phyloP scores from a whole-genome alignment of 148 eudicot species.

The Cornus kousa region DNA sequence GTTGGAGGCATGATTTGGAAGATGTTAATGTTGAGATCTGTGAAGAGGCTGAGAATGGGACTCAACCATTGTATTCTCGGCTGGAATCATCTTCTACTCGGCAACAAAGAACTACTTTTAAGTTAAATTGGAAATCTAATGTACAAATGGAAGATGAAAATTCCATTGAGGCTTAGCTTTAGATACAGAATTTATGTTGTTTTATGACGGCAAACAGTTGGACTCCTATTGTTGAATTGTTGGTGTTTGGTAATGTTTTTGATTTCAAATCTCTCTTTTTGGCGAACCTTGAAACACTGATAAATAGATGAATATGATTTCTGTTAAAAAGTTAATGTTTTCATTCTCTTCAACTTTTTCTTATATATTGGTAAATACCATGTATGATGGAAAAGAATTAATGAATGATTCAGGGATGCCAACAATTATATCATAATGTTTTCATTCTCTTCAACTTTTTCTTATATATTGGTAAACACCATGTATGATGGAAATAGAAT shows the following conservation, averaged over 20 bases:
- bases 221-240: neutral
- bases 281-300: neutral
- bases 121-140: slow-evolving; percentile 9
- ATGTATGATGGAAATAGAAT: neutral
- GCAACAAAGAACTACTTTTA: neutral
- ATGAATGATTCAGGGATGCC: no score
- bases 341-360: no score
- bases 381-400: neutral
- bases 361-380: no score
- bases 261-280: neutral
- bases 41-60: neutral
- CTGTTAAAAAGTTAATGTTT: no score
- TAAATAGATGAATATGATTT: no score
- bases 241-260: neutral
- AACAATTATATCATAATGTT: neutral
- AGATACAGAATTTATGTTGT: neutral
- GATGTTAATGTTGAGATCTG: slow-evolving; percentile 7
- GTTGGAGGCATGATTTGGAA: slow-evolving; percentile 36
- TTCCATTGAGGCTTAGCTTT: neutral
- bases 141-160: neutral
- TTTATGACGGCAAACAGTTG: no score
- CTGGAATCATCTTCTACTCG: neutral
- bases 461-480: no score
- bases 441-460: no score
- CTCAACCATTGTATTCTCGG: neutral